phyloP scores from a whole-genome alignment of 2,329 filamentous ascomycete genomes.

The Arachnopeziza araneosa region DNA sequence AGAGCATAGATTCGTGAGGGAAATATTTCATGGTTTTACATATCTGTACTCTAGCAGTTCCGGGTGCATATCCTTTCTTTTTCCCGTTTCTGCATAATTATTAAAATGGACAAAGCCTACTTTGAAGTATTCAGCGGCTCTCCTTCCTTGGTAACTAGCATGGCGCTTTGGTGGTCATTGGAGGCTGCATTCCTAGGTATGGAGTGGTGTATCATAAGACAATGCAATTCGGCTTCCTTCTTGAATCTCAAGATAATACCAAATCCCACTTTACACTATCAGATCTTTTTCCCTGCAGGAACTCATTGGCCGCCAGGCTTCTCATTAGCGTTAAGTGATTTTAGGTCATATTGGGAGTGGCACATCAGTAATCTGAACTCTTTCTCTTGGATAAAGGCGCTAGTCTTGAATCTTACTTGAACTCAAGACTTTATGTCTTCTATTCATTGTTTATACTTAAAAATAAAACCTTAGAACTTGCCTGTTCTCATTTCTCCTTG shows the following conservation, averaged over 20 bases:
- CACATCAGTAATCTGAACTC: too few relatives aligned
- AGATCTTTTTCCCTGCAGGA: too few relatives aligned
- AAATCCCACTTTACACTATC: too few relatives aligned
- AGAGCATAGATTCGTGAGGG: background rate
- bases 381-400: too few relatives aligned
- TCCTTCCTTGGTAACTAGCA: constrained; percentile 6
- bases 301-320: too few relatives aligned
- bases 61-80: background rate
- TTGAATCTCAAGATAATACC: background rate
- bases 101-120: background rate
- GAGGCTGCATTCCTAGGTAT: background rate
- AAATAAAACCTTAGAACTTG: too few relatives aligned
- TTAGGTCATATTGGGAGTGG: too few relatives aligned
- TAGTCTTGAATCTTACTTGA: too few relatives aligned
- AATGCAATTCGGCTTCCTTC: background rate
- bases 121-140: background rate
- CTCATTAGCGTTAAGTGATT: too few relatives aligned
- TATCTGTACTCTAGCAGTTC: background rate
- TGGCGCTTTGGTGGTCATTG: constrained; percentile 12
- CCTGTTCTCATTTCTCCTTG: too few relatives aligned
- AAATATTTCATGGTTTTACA: background rate
- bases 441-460: too few relatives aligned
- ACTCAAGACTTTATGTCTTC: too few relatives aligned
- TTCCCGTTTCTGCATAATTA: background rate
- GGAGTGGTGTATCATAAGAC: constrained; percentile 3